Evolutionary conservation across 139 green algal species (phyloP).

Genomic region (Monoraphidium neglectum): DNA sequence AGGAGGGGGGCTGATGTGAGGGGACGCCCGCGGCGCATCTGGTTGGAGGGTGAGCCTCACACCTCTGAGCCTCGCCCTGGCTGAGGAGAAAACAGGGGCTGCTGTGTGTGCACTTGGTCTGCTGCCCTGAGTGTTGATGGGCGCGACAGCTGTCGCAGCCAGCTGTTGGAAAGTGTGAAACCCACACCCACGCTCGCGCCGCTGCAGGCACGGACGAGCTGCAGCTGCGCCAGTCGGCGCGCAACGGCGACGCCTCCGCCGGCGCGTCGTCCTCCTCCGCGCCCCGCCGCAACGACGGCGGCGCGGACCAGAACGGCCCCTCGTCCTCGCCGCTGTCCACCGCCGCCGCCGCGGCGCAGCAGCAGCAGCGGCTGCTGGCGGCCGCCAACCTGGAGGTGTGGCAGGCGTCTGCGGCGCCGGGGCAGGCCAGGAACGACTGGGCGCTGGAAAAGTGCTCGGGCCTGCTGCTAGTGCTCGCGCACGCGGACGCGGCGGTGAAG

Average conservation of each 20-base stretch:
- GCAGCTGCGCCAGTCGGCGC: background rate
- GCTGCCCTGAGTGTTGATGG: background rate
- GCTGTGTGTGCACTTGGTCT: no score
- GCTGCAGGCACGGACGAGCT: slow-evolving; percentile 14
- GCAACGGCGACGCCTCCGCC: background rate
- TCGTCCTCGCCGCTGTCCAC: no score
- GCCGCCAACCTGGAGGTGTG: background rate
- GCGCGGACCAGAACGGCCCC: background rate
- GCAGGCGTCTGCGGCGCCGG: background rate
- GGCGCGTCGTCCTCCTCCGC: background rate
- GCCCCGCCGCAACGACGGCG: background rate
- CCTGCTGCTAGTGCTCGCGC: slow-evolving; percentile 74
- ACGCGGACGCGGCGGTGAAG: slow-evolving; percentile 76
- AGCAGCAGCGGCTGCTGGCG: slow-evolving; percentile 15
- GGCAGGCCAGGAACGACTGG: background rate
- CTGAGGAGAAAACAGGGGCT: no score
- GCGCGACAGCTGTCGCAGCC: no score
- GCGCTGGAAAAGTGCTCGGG: slow-evolving; percentile 45
- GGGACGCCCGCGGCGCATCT: no score
- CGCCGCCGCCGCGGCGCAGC: no score
- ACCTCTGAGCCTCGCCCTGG: no score
- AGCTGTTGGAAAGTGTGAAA: no score
- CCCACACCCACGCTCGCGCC: no score
- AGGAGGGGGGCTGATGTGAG: no score
- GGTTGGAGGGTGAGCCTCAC: no score